These are phyloP conservation scores for Hemileccinum impolitum DNA, from an alignment of 768 basidiomycete genomes.

Conservation along the genomic window DNA sequence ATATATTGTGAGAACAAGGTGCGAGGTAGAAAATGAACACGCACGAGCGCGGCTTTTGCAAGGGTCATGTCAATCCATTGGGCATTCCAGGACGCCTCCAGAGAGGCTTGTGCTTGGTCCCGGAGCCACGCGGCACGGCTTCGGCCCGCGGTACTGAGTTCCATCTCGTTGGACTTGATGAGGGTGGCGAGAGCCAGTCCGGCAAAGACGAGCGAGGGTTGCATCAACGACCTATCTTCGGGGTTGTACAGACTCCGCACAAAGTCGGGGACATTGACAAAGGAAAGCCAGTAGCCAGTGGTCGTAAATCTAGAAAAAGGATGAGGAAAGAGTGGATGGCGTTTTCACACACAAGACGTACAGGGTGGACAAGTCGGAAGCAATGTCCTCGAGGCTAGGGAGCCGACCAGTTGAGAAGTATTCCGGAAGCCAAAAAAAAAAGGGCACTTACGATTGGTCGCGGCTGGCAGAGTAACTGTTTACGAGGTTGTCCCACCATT, in stretches of 20 bases:
- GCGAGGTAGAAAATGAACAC: constrained; percentile 14
- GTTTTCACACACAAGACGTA: constrained; percentile 28
- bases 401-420: constrained; percentile 1
- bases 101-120: constrained; percentile 50
- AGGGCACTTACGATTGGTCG: constrained; percentile 39
- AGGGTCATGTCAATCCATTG: constrained; percentile 59
- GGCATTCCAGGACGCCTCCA: constrained; percentile 48
- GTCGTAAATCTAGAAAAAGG: constrained; percentile 51
- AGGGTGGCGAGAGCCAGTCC: constrained; percentile 67
- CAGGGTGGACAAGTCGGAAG: constrained; percentile 50
- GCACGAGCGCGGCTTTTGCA: constrained; percentile 70
- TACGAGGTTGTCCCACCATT: constrained; percentile 51
- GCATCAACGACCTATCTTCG: constrained; percentile 52
- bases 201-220: constrained; percentile 69
- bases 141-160: constrained; percentile 52
- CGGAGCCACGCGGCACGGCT: constrained; percentile 55
- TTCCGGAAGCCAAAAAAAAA: neutral
- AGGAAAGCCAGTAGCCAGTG: constrained; percentile 64
- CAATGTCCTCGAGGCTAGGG: constrained; percentile 47
- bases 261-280: constrained; percentile 59
- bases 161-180: constrained; percentile 69
- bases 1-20: constrained; percentile 11
- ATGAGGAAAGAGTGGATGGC: constrained; percentile 5
- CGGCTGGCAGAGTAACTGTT: constrained; percentile 38
- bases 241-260: constrained; percentile 49